Evolutionary conservation across 148 eudicot species (phyloP).

Genomic region (Vaccinium darrowii): DNA sequence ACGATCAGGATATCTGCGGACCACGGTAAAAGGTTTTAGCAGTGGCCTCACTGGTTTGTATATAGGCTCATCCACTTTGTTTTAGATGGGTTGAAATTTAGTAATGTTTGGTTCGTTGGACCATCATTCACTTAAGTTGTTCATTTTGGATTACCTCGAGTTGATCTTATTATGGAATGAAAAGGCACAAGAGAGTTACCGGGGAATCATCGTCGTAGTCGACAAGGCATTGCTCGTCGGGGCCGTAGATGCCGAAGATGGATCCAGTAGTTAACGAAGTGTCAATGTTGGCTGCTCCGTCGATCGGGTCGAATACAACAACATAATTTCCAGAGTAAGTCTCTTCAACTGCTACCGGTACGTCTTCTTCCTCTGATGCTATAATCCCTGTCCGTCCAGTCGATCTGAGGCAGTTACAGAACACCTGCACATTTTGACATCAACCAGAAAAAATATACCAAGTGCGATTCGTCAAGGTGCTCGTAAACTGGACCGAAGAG

Average conservation of each 20-base stretch:
- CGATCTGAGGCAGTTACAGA: conserved; percentile 81
- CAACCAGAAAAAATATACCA: too few relatives aligned
- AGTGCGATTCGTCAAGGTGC: too few relatives aligned
- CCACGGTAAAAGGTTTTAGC: too few relatives aligned
- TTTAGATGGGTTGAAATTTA: too few relatives aligned
- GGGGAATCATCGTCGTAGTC: conserved; percentile 43
- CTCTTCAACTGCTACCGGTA: conserved; percentile 98
- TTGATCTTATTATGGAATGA: not conserved
- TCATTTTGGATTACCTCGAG: not conserved
- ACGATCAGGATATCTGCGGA: too few relatives aligned
- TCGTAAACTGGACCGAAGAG: too few relatives aligned
- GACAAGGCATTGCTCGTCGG: conserved; percentile 85
- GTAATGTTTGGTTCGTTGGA: too few relatives aligned
- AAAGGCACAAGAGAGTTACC: conserved; percentile 25
- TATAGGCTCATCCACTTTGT: too few relatives aligned
- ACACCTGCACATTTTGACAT: conserved; percentile 50
- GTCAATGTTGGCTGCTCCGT: conserved; percentile 95
- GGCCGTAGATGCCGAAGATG: conserved; percentile 94
- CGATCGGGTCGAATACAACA: conserved; percentile 96
- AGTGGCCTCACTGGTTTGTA: too few relatives aligned
- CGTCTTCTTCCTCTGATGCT: conserved; percentile 98
- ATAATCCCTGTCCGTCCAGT: conserved; percentile 96
- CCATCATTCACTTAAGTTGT: not conserved
- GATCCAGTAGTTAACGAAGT: conserved; percentile 98
- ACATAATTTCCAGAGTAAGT: conserved; percentile 96